A percentile compares a stretch with the other conserved stretches of the same genome.
phyloP scores from a whole-genome alignment of 1,284 basidiomycete species.

The Cryptococcus neoformans region DNA sequence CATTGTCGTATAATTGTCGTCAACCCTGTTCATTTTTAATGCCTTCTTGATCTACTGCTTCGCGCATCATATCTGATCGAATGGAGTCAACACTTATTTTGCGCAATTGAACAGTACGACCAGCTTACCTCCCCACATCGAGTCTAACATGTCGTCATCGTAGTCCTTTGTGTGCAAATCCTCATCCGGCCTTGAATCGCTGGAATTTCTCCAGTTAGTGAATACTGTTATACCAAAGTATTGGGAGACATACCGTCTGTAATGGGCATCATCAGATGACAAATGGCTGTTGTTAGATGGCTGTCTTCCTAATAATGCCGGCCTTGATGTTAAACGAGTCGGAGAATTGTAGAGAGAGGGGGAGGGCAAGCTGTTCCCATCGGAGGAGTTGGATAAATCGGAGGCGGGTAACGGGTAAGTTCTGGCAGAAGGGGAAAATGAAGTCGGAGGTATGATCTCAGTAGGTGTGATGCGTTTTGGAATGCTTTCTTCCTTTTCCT shows the following conservation, averaged over 20 bases:
- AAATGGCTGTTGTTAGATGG: slow-evolving; percentile 27
- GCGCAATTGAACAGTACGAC: slow-evolving; percentile 7
- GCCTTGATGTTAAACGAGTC: not conserved
- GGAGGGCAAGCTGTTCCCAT: not conserved
- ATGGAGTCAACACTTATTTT: not conserved
- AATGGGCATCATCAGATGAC: slow-evolving; percentile 30
- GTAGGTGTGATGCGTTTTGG: not conserved
- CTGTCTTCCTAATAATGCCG: slow-evolving; percentile 8
- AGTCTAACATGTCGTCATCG: slow-evolving; percentile 32
- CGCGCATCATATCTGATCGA: slow-evolving; percentile 45
- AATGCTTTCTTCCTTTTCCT: not conserved
- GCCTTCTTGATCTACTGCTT: slow-evolving; percentile 39
- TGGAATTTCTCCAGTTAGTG: not conserved
- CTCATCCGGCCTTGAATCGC: slow-evolving; percentile 13
- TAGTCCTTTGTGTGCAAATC: slow-evolving; percentile 27
- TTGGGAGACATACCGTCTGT: slow-evolving; percentile 19
- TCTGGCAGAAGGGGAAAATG: not conserved
- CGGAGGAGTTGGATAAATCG: not conserved
- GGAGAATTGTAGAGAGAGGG: not conserved
- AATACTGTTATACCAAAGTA: too few species aligned
- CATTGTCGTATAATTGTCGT: not conserved
- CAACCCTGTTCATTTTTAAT: not conserved
- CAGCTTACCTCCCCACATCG: slow-evolving; percentile 43
- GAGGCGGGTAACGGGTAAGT: not conserved
- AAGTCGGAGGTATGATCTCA: not conserved